Conservation (phyloP, 2,329 filamentous ascomycete species). For the Cercospora beticola region DNA sequence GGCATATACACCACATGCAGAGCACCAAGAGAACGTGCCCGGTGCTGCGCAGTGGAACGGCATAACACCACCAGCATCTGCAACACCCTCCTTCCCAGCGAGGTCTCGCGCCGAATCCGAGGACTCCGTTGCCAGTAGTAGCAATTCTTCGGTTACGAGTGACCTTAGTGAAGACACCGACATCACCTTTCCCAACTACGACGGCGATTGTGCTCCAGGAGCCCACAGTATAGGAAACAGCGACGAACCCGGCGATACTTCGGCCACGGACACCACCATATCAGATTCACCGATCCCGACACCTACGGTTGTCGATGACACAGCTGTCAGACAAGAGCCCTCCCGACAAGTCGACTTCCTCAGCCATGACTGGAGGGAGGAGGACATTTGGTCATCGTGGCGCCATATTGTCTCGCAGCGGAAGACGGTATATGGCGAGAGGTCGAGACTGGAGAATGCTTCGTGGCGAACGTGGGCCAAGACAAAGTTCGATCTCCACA, state of each 20-base stretch:
- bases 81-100: conserved; percentile 34
- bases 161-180: conserved; percentile 52
- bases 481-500: conserved; percentile 80
- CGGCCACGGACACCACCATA: conserved; percentile 55
- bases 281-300: conserved; percentile 58
- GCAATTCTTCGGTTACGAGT: conserved; percentile 58
- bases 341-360: conserved; percentile 93
- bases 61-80: conserved; percentile 32
- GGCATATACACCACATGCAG: conserved; percentile 35
- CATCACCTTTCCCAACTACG: conserved; percentile 50
- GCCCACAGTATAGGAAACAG: conserved; percentile 8
- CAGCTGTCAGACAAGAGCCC: conserved; percentile 69
- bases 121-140: conserved; percentile 51
- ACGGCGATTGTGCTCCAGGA: conserved; percentile 27
- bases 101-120: conserved; percentile 52
- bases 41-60: conserved; percentile 32
- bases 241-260: conserved; percentile 27
- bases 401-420: conserved; percentile 82
- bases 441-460: conserved; percentile 84
- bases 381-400: conserved; percentile 98
- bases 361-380: conserved; percentile 88
- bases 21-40: conserved; percentile 37
- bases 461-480: conserved; percentile 98
- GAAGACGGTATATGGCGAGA: conserved; percentile 71
- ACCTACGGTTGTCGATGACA: conserved; percentile 74